Conservation (phyloP, 345 rosid species). For the Camelina hispida region DNA sequence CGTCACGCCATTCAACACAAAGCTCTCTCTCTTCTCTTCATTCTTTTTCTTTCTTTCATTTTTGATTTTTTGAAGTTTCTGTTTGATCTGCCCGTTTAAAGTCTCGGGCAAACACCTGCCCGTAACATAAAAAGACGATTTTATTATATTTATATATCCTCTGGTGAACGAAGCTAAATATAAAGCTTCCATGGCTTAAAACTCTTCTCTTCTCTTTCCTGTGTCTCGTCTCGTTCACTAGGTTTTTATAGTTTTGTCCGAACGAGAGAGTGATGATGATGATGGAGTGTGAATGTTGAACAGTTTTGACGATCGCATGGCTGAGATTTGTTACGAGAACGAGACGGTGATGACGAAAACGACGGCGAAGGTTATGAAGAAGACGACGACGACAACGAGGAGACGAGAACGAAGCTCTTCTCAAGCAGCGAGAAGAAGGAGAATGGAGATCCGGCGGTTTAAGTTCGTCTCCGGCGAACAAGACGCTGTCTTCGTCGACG, state of each 20-base stretch:
- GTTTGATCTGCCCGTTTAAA: slow-evolving; percentile 31
- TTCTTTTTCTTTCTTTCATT: slow-evolving; percentile 15
- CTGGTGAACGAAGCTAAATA: slow-evolving; percentile 7
- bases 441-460: slow-evolving; percentile 75
- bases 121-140: slow-evolving; percentile 24
- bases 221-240: background rate
- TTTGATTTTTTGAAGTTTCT: slow-evolving; percentile 24
- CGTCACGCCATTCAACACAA: slow-evolving; percentile 49
- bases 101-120: slow-evolving; percentile 36
- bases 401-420: slow-evolving; percentile 50
- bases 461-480: slow-evolving; percentile 53
- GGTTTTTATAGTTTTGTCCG: background rate
- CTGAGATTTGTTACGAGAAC: slow-evolving; percentile 62
- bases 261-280: slow-evolving; percentile 23
- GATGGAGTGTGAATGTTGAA: slow-evolving; percentile 38
- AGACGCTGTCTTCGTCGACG: slow-evolving; percentile 13
- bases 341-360: slow-evolving; percentile 32
- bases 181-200: slow-evolving; percentile 39
- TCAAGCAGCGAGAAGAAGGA: slow-evolving; percentile 64
- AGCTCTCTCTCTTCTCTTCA: slow-evolving; percentile 15
- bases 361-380: slow-evolving; percentile 48
- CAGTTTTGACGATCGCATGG: slow-evolving; percentile 48
- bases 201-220: slow-evolving; percentile 10
- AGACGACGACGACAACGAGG: slow-evolving; percentile 38
- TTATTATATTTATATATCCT: background rate